A percentile compares a stretch with the other conserved stretches of the same genome.
phyloP scores from a whole-genome alignment of 2,329 filamentous ascomycete species.

The Pseudogymnoascus sp. region DNA sequence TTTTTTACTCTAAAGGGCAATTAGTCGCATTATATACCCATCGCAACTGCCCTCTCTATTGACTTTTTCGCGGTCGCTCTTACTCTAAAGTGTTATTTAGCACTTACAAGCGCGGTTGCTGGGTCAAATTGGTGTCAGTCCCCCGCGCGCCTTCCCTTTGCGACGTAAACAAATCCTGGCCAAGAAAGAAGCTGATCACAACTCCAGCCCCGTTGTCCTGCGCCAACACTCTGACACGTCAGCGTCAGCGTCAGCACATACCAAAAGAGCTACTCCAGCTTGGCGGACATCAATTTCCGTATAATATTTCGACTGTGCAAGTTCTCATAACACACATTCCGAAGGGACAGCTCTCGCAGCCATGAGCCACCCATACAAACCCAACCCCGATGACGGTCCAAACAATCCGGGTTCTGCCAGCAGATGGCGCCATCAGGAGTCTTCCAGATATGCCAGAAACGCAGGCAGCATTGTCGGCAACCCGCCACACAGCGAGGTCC shows the following conservation, averaged over 20 bases:
- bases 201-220: not conserved
- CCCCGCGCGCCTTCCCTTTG: not conserved
- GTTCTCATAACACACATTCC: constrained; percentile 17
- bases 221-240: not conserved
- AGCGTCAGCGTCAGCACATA: not conserved
- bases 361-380: constrained; percentile 17
- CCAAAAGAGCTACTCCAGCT: not conserved
- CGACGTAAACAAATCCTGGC: not conserved
- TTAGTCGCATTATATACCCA: not conserved
- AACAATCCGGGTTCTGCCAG: constrained; percentile 50
- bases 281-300: not conserved
- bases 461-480: constrained; percentile 28
- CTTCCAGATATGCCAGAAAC: constrained; percentile 43
- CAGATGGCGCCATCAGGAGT: constrained; percentile 58
- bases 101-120: not conserved
- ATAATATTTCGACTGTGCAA: not conserved
- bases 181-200: not conserved
- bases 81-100: not conserved
- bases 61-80: not conserved
- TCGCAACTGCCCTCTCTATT: not conserved
- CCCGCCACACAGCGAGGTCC: constrained; percentile 18
- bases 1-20: not conserved
- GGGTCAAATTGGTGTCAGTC: not conserved
- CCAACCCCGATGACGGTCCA: constrained; percentile 24
- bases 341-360: constrained; percentile 19